phyloP scores from a whole-genome alignment of 768 basidiomycete genomes.

The Pulveroboletus sp. region DNA sequence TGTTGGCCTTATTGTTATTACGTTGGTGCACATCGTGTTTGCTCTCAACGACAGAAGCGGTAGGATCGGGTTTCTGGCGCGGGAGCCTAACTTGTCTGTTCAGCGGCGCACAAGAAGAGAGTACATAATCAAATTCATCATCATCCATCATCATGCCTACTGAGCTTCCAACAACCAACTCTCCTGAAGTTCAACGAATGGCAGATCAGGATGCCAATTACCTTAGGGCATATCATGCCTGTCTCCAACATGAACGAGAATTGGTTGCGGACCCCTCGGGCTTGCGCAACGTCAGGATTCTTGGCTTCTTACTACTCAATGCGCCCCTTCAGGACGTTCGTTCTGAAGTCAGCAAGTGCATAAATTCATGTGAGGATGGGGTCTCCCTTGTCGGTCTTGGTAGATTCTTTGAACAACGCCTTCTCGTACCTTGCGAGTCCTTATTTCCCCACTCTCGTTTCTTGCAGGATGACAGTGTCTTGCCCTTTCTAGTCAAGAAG shows the following conservation, averaged over 20 bases:
- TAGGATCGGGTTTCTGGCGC: no score
- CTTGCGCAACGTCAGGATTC: background rate
- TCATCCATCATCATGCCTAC: no score
- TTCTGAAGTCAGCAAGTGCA: slow-evolving; percentile 1
- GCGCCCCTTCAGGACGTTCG: slow-evolving; percentile 1
- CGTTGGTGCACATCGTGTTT: no score
- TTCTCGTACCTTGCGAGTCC: slow-evolving; percentile 6
- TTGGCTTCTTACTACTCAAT: slow-evolving; percentile 9
- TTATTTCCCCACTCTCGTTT: background rate
- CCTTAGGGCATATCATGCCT: background rate
- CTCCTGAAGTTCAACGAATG: background rate
- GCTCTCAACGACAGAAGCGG: no score
- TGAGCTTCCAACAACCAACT: background rate
- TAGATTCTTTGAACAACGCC: slow-evolving; percentile 1
- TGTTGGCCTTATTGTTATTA: no score
- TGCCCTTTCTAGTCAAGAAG: slow-evolving; percentile 14
- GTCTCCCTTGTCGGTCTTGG: background rate
- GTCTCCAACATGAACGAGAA: background rate
- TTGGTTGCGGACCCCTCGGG: no score
- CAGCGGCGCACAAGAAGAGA: no score
- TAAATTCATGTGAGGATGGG: background rate
- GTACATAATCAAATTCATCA: no score
- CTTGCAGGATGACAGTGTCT: background rate
- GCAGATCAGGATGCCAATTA: background rate
- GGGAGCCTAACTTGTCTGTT: no score